These are phyloP conservation scores for Fusarium odoratissimum DNA, from an alignment of 2,329 filamentous ascomycete species.

Conservation along the genomic window DNA sequence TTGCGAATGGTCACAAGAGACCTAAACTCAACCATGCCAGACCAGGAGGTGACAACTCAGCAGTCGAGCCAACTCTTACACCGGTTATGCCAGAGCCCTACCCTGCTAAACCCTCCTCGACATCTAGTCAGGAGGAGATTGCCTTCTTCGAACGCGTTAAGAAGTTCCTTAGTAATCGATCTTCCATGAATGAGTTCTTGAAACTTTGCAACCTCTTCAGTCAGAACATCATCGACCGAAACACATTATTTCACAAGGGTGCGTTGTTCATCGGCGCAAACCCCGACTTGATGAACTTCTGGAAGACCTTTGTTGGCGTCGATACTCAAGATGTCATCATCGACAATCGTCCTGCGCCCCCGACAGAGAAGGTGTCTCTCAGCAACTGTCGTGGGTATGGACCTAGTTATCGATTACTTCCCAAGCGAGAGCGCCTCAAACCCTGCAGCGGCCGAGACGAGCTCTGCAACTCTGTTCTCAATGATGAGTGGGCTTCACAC, in stretches of 20 bases:
- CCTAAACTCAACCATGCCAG: slow-evolving; percentile 80
- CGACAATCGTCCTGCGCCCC: slow-evolving; percentile 80
- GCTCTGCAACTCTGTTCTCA: slow-evolving; percentile 91
- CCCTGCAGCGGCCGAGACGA: slow-evolving; percentile 94
- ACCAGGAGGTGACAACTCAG: slow-evolving; percentile 66
- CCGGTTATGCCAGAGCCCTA: slow-evolving; percentile 90
- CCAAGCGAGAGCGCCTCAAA: slow-evolving; percentile 90
- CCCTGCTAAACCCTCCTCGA: slow-evolving; percentile 76
- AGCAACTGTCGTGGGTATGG: slow-evolving; percentile 96
- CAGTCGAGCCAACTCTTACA: slow-evolving; percentile 86
- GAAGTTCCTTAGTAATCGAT: slow-evolving; percentile 94
- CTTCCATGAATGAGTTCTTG: slow-evolving; percentile 92
- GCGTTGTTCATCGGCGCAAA: slow-evolving; percentile 89
- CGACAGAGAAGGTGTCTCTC: slow-evolving; percentile 85
- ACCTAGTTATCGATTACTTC: slow-evolving; percentile 92
- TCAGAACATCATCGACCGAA: slow-evolving; percentile 89
- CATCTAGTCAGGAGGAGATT: slow-evolving; percentile 86
- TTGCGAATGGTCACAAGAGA: slow-evolving; percentile 66
- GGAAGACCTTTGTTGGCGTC: slow-evolving; percentile 85
- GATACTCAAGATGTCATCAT: slow-evolving; percentile 82
- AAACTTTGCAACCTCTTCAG: slow-evolving; percentile 97
- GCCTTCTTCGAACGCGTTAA: slow-evolving; percentile 96
- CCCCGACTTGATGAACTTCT: slow-evolving; percentile 87
- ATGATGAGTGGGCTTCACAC: slow-evolving; percentile 98
- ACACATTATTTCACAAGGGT: slow-evolving; percentile 84